Evolutionary conservation across 2,329 filamentous ascomycete species (phyloP).

Genomic region (Stenocarpella maydis): DNA sequence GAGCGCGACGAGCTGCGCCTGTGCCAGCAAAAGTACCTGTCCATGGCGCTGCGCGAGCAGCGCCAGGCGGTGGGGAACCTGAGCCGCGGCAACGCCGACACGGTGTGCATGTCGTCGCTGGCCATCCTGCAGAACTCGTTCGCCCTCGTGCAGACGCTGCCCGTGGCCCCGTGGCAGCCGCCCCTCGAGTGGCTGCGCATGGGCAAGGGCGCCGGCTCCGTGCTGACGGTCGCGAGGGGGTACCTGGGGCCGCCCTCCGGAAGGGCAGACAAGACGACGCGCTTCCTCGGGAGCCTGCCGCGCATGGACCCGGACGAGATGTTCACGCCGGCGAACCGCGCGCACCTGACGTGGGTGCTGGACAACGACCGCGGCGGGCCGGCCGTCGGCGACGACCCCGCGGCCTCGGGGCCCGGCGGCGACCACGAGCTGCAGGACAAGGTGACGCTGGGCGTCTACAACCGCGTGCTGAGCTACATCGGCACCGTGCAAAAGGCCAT

Average conservation of each 20-base stretch:
- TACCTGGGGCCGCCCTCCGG: slow-evolving; percentile 35
- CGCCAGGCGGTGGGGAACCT: slow-evolving; percentile 46
- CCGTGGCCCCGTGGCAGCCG: slow-evolving; percentile 48
- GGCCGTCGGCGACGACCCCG: slow-evolving; percentile 34
- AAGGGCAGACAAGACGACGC: slow-evolving; percentile 38
- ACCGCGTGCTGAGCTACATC: slow-evolving; percentile 46
- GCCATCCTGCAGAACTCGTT: slow-evolving; percentile 48
- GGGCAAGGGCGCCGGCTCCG: slow-evolving; percentile 46
- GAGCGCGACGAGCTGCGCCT: slow-evolving; percentile 37
- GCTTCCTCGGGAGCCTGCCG: slow-evolving; percentile 43
- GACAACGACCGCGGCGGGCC: slow-evolving; percentile 40
- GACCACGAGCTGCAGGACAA: slow-evolving; percentile 45
- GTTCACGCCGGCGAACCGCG: slow-evolving; percentile 43
- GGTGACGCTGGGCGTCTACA: slow-evolving; percentile 42
- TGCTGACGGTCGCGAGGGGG: slow-evolving; percentile 43
- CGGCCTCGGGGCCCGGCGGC: not conserved
- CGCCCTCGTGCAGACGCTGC: slow-evolving; percentile 49
- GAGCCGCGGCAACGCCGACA: slow-evolving; percentile 43
- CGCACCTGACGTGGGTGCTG: slow-evolving; percentile 46
- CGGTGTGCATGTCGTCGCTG: slow-evolving; percentile 47
- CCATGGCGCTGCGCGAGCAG: slow-evolving; percentile 48
- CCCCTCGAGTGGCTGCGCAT: slow-evolving; percentile 49
- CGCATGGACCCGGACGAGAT: slow-evolving; percentile 44
- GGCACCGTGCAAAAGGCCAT: slow-evolving; percentile 45
- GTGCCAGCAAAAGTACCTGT: slow-evolving; percentile 48